Conservation (phyloP, 345 rosid genomes). For the Eucalyptus pumila region DNA sequence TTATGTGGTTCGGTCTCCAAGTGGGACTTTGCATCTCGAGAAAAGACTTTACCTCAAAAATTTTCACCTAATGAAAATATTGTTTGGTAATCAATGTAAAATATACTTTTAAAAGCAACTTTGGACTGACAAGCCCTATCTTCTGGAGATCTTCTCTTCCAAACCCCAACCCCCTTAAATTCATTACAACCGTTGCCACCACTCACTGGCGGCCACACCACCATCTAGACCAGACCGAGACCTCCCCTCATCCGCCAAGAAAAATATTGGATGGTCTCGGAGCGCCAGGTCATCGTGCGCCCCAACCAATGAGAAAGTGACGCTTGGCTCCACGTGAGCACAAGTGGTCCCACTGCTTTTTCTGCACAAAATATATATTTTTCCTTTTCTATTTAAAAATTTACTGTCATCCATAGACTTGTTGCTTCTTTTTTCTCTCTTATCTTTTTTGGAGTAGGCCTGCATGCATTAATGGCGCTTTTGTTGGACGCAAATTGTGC, state of each 20-base stretch:
- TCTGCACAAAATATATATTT: too few relatives aligned
- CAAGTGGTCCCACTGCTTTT: too few relatives aligned
- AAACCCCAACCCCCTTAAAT: background rate
- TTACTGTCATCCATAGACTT: too few relatives aligned
- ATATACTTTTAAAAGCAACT: background rate
- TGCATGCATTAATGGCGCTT: too few relatives aligned
- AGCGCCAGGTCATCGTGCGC: too few relatives aligned
- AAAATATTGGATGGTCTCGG: too few relatives aligned
- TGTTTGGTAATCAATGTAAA: background rate
- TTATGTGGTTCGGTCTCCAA: background rate
- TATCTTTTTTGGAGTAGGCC: too few relatives aligned
- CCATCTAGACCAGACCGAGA: background rate
- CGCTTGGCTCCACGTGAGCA: too few relatives aligned
- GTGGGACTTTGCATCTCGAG: background rate
- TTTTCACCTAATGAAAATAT: background rate
- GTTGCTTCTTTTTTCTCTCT: too few relatives aligned
- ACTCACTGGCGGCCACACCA: background rate
- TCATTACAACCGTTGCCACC: background rate
- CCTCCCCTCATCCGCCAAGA: accelerated
- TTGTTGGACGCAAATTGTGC: too few relatives aligned
- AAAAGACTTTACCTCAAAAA: background rate
- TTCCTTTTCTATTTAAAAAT: too few relatives aligned
- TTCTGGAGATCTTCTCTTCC: background rate
- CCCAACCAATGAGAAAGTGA: too few relatives aligned
- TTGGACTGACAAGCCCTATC: background rate